Percentiles rank a stretch among this genome's conserved stretches.
phyloP scores from a whole-genome alignment of 345 rosid genomes.

The Brassica carinata region DNA sequence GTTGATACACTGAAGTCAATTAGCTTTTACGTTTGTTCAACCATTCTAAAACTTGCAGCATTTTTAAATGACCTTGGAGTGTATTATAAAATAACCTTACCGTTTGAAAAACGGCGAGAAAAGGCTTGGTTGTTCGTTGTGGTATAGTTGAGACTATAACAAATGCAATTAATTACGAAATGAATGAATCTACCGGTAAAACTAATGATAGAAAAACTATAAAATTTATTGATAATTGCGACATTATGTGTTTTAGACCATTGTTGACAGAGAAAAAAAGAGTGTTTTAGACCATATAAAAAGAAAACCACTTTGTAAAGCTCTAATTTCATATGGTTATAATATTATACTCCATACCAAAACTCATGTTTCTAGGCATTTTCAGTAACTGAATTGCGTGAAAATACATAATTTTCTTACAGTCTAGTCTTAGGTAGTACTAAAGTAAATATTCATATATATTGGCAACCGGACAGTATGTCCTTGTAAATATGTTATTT shows the following conservation, averaged over 20 bases:
- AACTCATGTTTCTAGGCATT: neutral
- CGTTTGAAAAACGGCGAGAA: neutral
- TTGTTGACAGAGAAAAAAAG: neutral
- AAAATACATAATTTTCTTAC: neutral
- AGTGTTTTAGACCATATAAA: neutral
- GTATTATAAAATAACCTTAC: neutral
- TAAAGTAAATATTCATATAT: neutral
- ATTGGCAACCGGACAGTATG: neutral
- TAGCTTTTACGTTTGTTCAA: constrained; percentile 26
- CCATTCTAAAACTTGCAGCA: neutral
- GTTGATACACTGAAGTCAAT: constrained; percentile 7
- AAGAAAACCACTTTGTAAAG: neutral
- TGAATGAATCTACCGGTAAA: neutral
- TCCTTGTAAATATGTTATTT: neutral
- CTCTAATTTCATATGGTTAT: neutral
- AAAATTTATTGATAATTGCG: neutral
- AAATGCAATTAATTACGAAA: neutral
- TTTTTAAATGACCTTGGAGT: neutral
- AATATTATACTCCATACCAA: neutral
- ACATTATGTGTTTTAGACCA: neutral
- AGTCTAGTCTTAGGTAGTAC: neutral
- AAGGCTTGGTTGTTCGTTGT: neutral
- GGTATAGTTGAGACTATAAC: neutral
- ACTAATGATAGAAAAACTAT: neutral
- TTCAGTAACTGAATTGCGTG: neutral